A percentile compares a stretch with the other conserved stretches of the same genome.
These are phyloP conservation scores for Lecanicillium sp. DNA, from an alignment of 2,329 filamentous ascomycete genomes.

Conservation along the genomic window DNA sequence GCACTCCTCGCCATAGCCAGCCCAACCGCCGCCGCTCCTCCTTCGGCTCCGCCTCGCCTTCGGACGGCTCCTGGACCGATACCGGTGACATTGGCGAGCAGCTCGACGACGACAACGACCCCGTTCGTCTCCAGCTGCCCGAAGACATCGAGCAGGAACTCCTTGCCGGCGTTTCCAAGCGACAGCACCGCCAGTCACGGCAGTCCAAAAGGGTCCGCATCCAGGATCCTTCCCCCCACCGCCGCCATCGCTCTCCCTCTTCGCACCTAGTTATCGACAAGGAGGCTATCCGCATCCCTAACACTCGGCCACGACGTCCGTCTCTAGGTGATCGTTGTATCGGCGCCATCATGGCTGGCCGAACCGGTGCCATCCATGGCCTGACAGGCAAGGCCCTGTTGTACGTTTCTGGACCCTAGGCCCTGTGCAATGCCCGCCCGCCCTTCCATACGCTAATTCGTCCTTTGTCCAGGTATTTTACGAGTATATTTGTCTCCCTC, in stretches of 20 bases:
- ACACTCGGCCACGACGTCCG: slow-evolving; percentile 54
- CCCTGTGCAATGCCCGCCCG: too few species aligned
- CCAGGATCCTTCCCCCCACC: slow-evolving; percentile 37
- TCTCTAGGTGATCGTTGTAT: slow-evolving; percentile 62
- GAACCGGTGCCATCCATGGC: slow-evolving; percentile 72
- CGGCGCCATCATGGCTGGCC: slow-evolving; percentile 78
- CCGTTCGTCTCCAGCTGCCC: slow-evolving; percentile 62
- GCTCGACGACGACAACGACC: slow-evolving; percentile 74
- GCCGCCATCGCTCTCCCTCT: slow-evolving; percentile 26
- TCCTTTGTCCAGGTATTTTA: slow-evolving; percentile 65
- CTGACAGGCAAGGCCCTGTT: slow-evolving; percentile 92
- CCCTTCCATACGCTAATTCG: too few species aligned
- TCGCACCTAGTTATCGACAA: slow-evolving; percentile 45
- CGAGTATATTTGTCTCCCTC: slow-evolving; percentile 80
- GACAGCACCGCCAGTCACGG: slow-evolving; percentile 29
- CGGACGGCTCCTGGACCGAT: slow-evolving; percentile 70
- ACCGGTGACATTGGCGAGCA: slow-evolving; percentile 94
- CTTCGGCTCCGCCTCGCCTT: slow-evolving; percentile 58
- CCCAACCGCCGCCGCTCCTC: slow-evolving; percentile 16
- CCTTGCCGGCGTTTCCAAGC: slow-evolving; percentile 41
- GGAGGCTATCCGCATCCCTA: slow-evolving; percentile 78
- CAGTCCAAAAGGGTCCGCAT: slow-evolving; percentile 61
- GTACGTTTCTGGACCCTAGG: too few species aligned
- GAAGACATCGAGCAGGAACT: slow-evolving; percentile 58
- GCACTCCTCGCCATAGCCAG: slow-evolving; percentile 8